Evolutionary conservation across 2,329 filamentous ascomycete species (phyloP).

Genomic region (Pseudocercospora ulei): DNA sequence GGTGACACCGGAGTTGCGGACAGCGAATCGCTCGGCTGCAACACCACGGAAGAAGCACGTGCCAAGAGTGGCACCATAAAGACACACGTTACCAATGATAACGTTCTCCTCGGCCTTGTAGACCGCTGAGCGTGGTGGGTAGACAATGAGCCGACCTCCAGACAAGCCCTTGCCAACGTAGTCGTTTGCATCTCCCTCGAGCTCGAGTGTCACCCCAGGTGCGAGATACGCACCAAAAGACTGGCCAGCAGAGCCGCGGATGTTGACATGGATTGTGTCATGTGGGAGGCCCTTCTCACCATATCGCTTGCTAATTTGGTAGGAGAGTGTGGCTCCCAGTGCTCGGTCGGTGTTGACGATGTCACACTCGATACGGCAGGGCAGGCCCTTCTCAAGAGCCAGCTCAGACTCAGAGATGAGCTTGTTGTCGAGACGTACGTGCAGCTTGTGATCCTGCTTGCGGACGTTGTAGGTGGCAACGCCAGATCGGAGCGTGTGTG

Average conservation of each 20-base stretch:
- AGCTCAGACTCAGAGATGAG: conserved; percentile 90
- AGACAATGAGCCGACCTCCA: conserved; percentile 84
- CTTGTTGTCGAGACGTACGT: conserved; percentile 91
- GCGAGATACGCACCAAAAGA: conserved; percentile 93
- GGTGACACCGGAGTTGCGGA: conserved; percentile 89
- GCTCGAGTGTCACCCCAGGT: conserved; percentile 83
- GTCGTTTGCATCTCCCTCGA: conserved; percentile 92
- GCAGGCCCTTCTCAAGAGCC: conserved; percentile 86
- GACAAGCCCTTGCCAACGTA: conserved; percentile 95
- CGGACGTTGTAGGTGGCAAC: conserved; percentile 96
- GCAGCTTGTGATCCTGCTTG: conserved; percentile 92
- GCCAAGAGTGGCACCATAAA: conserved; percentile 86
- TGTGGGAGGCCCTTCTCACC: conserved; percentile 80
- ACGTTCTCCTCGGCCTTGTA: conserved; percentile 97
- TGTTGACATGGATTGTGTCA: conserved; percentile 92
- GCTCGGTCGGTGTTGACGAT: conserved; percentile 94
- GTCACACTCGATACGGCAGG: conserved; percentile 87
- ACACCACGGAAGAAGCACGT: conserved; percentile 95
- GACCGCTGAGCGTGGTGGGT: conserved; percentile 77
- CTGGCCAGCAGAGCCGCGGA: conserved; percentile 91
- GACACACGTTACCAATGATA: conserved; percentile 83
- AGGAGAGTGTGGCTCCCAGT: conserved; percentile 85
- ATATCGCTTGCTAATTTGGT: conserved; percentile 88
- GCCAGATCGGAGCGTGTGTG: conserved; percentile 87
- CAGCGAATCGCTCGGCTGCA: conserved; percentile 90